These are phyloP conservation scores for Beauveria bassiana DNA, from an alignment of 2,329 filamentous ascomycete genomes.

Conservation along the genomic window DNA sequence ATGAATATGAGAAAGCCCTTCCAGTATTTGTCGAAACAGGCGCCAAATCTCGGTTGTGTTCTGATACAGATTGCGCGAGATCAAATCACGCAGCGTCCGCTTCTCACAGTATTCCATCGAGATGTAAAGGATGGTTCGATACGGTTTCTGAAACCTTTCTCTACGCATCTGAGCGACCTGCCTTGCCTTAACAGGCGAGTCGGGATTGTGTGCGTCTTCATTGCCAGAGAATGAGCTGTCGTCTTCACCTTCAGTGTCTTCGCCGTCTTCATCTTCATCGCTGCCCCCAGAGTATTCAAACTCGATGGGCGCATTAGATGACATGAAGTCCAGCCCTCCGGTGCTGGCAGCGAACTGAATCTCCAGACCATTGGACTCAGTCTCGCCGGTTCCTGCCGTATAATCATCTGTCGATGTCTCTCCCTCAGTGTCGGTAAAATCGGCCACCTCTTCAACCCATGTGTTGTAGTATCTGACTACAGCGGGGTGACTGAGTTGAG, in stretches of 20 bases:
- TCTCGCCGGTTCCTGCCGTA: conserved; percentile 28
- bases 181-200: conserved; percentile 25
- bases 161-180: conserved; percentile 22
- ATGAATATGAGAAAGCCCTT: conserved; percentile 86
- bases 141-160: conserved; percentile 39
- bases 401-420: conserved; percentile 47
- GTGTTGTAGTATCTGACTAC: conserved; percentile 89
- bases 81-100: conserved; percentile 81
- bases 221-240: conserved; percentile 25
- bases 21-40: conserved; percentile 81
- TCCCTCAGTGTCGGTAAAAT: conserved; percentile 46
- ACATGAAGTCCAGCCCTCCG: conserved; percentile 86
- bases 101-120: conserved; percentile 99
- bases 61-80: conserved; percentile 65
- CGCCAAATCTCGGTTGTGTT: conserved; percentile 78
- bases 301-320: conserved; percentile 71
- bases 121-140: conserved; percentile 79
- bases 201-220: conserved; percentile 24
- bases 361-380: conserved; percentile 32
- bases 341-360: conserved; percentile 64
- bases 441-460: conserved; percentile 72
- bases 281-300: conserved; percentile 59
- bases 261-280: conserved; percentile 38
- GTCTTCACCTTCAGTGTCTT: conserved; percentile 39
- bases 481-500: conserved; percentile 82